Conservation (phyloP, 495 filamentous ascomycete species). For the Aspergillus wentii region DNA sequence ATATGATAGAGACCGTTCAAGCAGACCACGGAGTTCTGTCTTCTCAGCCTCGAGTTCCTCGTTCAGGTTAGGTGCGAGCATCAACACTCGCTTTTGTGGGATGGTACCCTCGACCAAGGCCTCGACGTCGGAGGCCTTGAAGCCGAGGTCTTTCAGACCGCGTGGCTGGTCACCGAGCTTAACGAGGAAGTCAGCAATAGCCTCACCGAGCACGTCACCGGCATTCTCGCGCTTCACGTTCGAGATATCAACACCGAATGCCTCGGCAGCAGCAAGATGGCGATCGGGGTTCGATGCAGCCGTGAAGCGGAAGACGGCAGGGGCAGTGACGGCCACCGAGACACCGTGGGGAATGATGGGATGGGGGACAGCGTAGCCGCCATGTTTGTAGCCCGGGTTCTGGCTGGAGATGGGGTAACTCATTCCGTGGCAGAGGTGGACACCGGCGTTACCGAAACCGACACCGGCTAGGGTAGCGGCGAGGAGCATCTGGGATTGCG, state of each 20-base stretch:
- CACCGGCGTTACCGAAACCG: slow-evolving; percentile 95
- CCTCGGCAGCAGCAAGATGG: slow-evolving; percentile 83
- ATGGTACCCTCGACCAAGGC: slow-evolving; percentile 88
- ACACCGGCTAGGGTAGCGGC: slow-evolving; percentile 92
- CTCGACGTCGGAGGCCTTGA: slow-evolving; percentile 66
- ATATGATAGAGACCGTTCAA: slow-evolving; percentile 65
- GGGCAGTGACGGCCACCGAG: slow-evolving; percentile 88
- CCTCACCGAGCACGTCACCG: slow-evolving; percentile 79
- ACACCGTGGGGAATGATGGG: slow-evolving; percentile 96
- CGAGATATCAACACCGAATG: slow-evolving; percentile 83
- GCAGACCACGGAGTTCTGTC: slow-evolving; percentile 57
- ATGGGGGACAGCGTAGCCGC: slow-evolving; percentile 67
- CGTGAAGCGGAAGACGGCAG: slow-evolving; percentile 91
- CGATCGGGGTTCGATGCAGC: slow-evolving; percentile 85
- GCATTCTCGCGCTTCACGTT: slow-evolving; percentile 83
- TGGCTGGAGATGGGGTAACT: slow-evolving; percentile 91
- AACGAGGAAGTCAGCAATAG: slow-evolving; percentile 71
- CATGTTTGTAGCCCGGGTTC: slow-evolving; percentile 84
- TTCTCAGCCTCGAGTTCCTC: slow-evolving; percentile 58
- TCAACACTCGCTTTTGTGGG: slow-evolving; percentile 82
- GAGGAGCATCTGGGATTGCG: slow-evolving; percentile 90
- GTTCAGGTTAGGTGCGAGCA: slow-evolving; percentile 80
- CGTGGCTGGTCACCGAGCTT: slow-evolving; percentile 85
- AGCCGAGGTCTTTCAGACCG: slow-evolving; percentile 80
- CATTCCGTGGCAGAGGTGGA: slow-evolving; percentile 97